Percentiles rank a stretch among this genome's conserved stretches.
These are phyloP conservation scores for Sugiyamaella castrensis DNA, from an alignment of 1,139 yeast species.

Conservation along the genomic window DNA sequence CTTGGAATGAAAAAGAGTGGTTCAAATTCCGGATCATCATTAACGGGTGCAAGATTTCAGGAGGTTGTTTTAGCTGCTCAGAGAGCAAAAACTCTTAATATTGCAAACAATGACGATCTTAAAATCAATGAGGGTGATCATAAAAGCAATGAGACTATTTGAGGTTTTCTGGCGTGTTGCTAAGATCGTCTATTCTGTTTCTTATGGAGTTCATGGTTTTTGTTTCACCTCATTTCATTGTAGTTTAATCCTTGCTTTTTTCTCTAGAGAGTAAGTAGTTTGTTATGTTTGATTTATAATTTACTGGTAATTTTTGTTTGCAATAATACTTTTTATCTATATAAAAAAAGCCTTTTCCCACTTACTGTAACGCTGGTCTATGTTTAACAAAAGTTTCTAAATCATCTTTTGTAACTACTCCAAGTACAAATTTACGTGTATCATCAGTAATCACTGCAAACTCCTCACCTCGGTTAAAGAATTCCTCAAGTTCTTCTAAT, in stretches of 20 bases:
- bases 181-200: too few relatives aligned
- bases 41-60: constrained; percentile 51
- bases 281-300: too few relatives aligned
- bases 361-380: constrained; percentile 40
- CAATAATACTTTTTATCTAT: not conserved
- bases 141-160: too few relatives aligned
- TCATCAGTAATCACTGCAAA: constrained; percentile 60
- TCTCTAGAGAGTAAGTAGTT: too few relatives aligned
- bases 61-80: constrained; percentile 70
- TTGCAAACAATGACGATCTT: too few relatives aligned
- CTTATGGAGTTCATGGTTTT: too few relatives aligned
- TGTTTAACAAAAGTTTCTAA: constrained; percentile 51
- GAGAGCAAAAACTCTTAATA: not conserved
- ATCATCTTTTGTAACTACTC: constrained; percentile 65
- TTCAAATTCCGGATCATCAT: constrained; percentile 1
- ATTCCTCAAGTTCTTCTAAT: constrained; percentile 52
- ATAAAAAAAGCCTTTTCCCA: not conserved
- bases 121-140: too few relatives aligned
- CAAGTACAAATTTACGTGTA: constrained; percentile 55
- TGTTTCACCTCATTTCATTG: too few relatives aligned
- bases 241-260: too few relatives aligned
- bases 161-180: too few relatives aligned
- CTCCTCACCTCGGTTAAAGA: constrained; percentile 51
- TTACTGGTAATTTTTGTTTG: too few relatives aligned
- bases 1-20: too few relatives aligned